These are phyloP conservation scores for Exophiala oligosperma DNA, from an alignment of 2,329 filamentous ascomycete species.

Conservation along the genomic window DNA sequence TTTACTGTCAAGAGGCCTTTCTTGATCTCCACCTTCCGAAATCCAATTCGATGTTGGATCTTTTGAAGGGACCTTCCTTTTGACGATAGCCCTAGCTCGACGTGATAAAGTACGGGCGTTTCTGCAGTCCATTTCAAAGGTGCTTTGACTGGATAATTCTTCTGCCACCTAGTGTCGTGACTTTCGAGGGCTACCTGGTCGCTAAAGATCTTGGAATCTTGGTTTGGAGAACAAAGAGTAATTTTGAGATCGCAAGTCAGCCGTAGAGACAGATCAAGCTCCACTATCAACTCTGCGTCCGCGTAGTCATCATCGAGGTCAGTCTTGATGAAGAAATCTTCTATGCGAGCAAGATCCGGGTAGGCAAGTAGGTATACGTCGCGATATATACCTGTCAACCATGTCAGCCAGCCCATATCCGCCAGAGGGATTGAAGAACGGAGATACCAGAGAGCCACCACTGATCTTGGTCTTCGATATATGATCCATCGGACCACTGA, in stretches of 20 bases:
- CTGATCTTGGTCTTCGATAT: slow-evolving; percentile 69
- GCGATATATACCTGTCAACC: slow-evolving; percentile 58
- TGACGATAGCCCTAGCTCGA: not conserved
- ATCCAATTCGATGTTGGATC: slow-evolving; percentile 59
- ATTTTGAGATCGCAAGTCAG: not conserved
- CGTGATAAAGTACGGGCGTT: slow-evolving; percentile 44
- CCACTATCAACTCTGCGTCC: slow-evolving; percentile 52
- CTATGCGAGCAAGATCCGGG: slow-evolving; percentile 49
- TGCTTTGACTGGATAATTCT: slow-evolving; percentile 42
- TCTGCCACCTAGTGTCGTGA: not conserved
- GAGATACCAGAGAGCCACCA: slow-evolving; percentile 59
- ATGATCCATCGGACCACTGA: slow-evolving; percentile 68
- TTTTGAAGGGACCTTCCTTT: slow-evolving; percentile 3
- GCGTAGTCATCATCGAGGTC: slow-evolving; percentile 53
- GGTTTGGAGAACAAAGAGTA: not conserved
- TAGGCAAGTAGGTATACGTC: slow-evolving; percentile 65
- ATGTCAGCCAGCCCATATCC: not conserved
- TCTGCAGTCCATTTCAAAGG: slow-evolving; percentile 70
- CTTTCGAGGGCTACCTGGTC: slow-evolving; percentile 5
- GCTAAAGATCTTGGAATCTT: not conserved
- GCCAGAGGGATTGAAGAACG: not conserved
- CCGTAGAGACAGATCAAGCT: slow-evolving; percentile 45
- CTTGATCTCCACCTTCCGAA: slow-evolving; percentile 63
- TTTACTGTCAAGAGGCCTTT: slow-evolving; percentile 58
- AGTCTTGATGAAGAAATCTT: slow-evolving; percentile 60